These are phyloP conservation scores for Colletotrichum higginsianum DNA, from an alignment of 2,329 filamentous ascomycete species.

Conservation along the genomic window DNA sequence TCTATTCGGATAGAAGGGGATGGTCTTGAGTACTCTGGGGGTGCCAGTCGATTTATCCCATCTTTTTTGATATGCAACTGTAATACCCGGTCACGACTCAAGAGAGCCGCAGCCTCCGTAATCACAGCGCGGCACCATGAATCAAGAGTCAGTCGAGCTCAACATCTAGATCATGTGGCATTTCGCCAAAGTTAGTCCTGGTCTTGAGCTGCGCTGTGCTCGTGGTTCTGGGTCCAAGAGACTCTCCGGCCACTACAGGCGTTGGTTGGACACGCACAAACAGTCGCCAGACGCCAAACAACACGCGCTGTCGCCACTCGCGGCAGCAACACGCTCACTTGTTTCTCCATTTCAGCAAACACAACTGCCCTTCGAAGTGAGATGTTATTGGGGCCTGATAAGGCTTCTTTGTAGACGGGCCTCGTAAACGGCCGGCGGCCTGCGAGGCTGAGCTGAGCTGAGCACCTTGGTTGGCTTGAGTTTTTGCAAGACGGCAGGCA, in stretches of 20 bases:
- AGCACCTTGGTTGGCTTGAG: no score
- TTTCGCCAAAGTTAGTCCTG: not conserved
- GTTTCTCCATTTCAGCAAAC: not conserved
- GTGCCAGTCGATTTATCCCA: not conserved
- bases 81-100: no score
- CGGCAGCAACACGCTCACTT: not conserved
- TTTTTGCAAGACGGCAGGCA: not conserved
- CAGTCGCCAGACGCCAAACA: not conserved
- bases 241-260: no score
- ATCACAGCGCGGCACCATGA: accelerated
- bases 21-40: not conserved
- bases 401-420: not conserved
- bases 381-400: no score
- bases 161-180: not conserved
- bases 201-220: not conserved
- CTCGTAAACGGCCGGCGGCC: not conserved
- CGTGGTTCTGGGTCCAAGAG: not conserved
- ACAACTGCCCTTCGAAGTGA: not conserved
- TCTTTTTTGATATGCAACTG: not conserved
- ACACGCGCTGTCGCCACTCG: not conserved
- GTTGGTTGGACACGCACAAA: not conserved
- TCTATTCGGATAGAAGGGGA: not conserved
- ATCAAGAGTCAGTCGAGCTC: not conserved
- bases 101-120: no score
- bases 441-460: not conserved